Conservation (phyloP, 2,329 filamentous ascomycete species). For the Talaromyces marneffei region DNA sequence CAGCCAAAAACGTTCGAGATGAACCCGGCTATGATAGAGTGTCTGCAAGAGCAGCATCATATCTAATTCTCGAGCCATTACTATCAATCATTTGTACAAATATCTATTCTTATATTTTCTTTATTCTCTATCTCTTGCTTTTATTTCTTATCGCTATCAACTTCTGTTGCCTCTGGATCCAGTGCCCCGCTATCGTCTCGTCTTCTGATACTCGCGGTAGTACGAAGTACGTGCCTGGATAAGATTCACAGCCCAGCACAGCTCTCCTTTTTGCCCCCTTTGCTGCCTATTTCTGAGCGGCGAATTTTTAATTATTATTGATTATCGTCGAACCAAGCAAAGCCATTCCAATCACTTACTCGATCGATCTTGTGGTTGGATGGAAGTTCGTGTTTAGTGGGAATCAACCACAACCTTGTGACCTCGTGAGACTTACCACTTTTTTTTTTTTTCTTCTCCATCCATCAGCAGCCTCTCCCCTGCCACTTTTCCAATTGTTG, state of each 20-base stretch:
- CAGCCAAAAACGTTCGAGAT: slow-evolving; percentile 6
- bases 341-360: slow-evolving; percentile 3
- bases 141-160: background rate
- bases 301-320: background rate
- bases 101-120: background rate
- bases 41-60: slow-evolving; percentile 7
- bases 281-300: slow-evolving; percentile 10
- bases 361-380: background rate
- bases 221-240: background rate
- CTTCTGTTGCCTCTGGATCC: slow-evolving; percentile 1
- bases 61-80: background rate
- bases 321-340: background rate
- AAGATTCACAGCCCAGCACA: background rate
- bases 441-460: background rate
- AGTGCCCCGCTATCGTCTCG: slow-evolving; percentile 4
- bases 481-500: background rate
- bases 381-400: slow-evolving; percentile 1
- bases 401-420: slow-evolving; percentile 1
- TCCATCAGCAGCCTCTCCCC: background rate
- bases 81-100: background rate
- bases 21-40: background rate
- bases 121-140: background rate
- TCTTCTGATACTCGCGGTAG: background rate
- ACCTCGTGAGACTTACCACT: slow-evolving; percentile 5
- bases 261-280: slow-evolving; percentile 2